phyloP scores from a whole-genome alignment of 257 asterid species.

The Capsicum chinense region DNA sequence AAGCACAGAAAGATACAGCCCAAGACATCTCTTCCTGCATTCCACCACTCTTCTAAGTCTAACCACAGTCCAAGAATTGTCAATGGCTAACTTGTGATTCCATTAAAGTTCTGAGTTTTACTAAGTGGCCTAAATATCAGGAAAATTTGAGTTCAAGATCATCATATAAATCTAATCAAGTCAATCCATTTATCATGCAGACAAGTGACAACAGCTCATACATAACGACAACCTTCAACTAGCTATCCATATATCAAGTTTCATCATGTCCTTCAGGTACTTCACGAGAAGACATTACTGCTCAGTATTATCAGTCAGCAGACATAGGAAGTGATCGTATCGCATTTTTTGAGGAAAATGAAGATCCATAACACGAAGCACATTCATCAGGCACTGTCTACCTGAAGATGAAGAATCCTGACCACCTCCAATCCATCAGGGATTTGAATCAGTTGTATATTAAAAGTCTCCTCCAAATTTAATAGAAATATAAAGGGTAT shows the following conservation, averaged over 20 bases:
- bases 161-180: background rate
- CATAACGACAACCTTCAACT: constrained; percentile 17
- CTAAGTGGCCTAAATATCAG: constrained; percentile 13
- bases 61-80: background rate
- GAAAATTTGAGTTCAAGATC: background rate
- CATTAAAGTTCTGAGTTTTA: background rate
- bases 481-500: background rate
- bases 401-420: constrained; percentile 18
- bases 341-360: background rate
- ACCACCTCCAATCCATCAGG: constrained; percentile 12
- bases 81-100: background rate
- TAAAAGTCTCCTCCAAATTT: background rate
- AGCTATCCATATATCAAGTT: background rate
- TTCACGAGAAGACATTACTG: background rate
- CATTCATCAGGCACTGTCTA: constrained; percentile 16
- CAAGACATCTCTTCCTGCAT: constrained; percentile 2
- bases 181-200: constrained; percentile 1
- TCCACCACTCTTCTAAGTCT: constrained; percentile 24
- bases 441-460: background rate
- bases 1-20: constrained; percentile 1
- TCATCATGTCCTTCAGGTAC: constrained; percentile 23
- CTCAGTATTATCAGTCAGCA: constrained; percentile 9
- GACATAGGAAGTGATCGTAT: constrained; percentile 3
- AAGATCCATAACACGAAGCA: constrained; percentile 11
- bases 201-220: constrained; percentile 23